These are phyloP conservation scores for Calonectria pauciramosa DNA, from an alignment of 2,329 filamentous ascomycete genomes.

Conservation along the genomic window DNA sequence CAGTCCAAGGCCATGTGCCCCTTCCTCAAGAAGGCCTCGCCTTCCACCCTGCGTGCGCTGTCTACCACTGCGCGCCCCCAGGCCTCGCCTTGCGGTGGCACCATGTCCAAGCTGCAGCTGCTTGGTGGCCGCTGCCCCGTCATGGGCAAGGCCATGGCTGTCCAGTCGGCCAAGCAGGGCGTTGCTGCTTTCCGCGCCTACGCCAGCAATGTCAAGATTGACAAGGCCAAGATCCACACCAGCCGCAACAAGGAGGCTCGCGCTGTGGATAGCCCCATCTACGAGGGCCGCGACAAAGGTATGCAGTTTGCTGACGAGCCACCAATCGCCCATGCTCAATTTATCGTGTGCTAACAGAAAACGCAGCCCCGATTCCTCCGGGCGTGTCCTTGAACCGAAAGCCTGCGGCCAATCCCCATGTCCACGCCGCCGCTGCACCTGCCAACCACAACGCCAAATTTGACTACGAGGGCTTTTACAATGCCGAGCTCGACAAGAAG, in stretches of 20 bases:
- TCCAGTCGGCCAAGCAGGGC: slow-evolving; percentile 77
- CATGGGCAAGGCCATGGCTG: slow-evolving; percentile 97
- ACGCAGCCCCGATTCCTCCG: slow-evolving; percentile 43
- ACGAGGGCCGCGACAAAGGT: slow-evolving; percentile 65
- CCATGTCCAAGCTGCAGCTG: slow-evolving; percentile 97
- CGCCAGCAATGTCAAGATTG: slow-evolving; percentile 64
- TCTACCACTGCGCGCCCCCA: slow-evolving; percentile 78
- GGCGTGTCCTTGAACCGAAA: slow-evolving; percentile 40
- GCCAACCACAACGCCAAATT: slow-evolving; percentile 71
- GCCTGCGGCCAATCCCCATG: slow-evolving; percentile 37
- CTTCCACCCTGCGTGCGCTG: slow-evolving; percentile 90
- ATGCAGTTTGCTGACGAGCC: slow-evolving; percentile 41
- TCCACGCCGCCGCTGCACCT: slow-evolving; percentile 40
- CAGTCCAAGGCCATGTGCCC: slow-evolving; percentile 98
- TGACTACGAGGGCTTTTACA: slow-evolving; percentile 92
- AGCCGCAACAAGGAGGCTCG: slow-evolving; percentile 83
- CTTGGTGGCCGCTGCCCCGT: slow-evolving; percentile 95
- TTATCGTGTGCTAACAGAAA: slow-evolving; percentile 22
- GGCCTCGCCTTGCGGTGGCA: slow-evolving; percentile 82
- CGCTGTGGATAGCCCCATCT: slow-evolving; percentile 74
- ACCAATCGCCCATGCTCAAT: neutral
- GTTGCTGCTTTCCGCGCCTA: slow-evolving; percentile 63
- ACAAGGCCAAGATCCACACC: slow-evolving; percentile 85
- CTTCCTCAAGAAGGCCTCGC: slow-evolving; percentile 94
- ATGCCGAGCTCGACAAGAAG: slow-evolving; percentile 93